A percentile compares a stretch with the other conserved stretches of the same genome.
These are phyloP conservation scores for Aplosporella prunicola DNA, from an alignment of 2,329 filamentous ascomycete species.

Conservation along the genomic window DNA sequence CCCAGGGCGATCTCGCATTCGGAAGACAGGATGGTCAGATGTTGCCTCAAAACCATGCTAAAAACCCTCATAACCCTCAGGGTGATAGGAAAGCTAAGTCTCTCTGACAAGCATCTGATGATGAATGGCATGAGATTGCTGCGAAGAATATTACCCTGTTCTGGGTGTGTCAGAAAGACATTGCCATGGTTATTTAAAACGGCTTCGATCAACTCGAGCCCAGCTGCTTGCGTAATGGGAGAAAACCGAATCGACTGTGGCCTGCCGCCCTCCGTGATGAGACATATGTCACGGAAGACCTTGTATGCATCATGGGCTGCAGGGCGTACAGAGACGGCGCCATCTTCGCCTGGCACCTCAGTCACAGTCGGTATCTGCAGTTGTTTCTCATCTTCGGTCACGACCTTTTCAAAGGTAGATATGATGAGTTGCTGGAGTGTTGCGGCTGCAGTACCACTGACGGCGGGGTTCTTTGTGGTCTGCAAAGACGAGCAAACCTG, in stretches of 20 bases:
- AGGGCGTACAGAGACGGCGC: constrained; percentile 55
- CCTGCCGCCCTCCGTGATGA: constrained; percentile 74
- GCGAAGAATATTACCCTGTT: constrained; percentile 71
- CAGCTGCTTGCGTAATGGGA: constrained; percentile 69
- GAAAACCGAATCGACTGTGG: constrained; percentile 75
- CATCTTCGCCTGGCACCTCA: constrained; percentile 58
- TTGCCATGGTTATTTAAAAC: constrained; percentile 76
- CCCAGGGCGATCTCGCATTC: constrained; percentile 79
- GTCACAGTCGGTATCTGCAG: constrained; percentile 51
- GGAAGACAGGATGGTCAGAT: constrained; percentile 61
- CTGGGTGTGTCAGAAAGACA: constrained; percentile 67
- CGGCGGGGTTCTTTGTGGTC: constrained; percentile 81
- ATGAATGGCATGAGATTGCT: constrained; percentile 74
- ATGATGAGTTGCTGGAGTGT: constrained; percentile 91
- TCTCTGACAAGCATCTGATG: constrained; percentile 66
- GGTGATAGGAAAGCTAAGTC: constrained; percentile 69
- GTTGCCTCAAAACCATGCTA: constrained; percentile 68
- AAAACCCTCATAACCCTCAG: constrained; percentile 75
- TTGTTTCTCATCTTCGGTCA: constrained; percentile 56
- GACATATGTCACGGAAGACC: constrained; percentile 81
- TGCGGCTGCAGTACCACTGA: constrained; percentile 93
- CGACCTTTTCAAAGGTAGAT: constrained; percentile 86
- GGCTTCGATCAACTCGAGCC: constrained; percentile 85
- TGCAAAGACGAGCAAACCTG: constrained; percentile 90
- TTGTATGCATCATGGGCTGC: constrained; percentile 80